phyloP scores from a whole-genome alignment of 352 stramenopile genomes.

The Pseudoperonospora humuli region DNA sequence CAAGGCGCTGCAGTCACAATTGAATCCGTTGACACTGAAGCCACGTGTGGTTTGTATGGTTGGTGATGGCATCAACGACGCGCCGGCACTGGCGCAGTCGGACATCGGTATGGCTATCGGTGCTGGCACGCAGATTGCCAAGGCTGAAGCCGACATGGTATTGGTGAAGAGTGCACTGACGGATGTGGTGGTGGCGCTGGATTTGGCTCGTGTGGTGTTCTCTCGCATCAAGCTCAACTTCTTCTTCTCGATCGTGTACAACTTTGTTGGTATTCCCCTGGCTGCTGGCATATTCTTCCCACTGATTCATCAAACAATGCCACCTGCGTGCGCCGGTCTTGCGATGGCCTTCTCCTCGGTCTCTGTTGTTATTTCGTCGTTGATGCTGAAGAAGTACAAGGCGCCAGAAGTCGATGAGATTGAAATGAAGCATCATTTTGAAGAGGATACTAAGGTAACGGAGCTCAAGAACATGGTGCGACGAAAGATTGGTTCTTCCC shows the following conservation, averaged over 20 bases:
- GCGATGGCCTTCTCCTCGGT: constrained; percentile 87
- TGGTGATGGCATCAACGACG: constrained; percentile 94
- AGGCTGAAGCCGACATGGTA: constrained; percentile 84
- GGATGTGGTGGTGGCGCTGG: constrained; percentile 79
- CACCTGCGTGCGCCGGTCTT: constrained; percentile 73
- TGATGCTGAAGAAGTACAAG: constrained; percentile 67
- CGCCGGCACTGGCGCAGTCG: constrained; percentile 85
- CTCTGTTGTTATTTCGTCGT: constrained; percentile 77
- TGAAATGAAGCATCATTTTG: constrained; percentile 28
- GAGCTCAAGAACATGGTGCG: constrained; percentile 73
- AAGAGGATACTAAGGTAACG: constrained; percentile 63
- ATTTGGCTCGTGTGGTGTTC: constrained; percentile 77
- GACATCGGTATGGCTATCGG: constrained; percentile 91
- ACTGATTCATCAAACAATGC: constrained; percentile 70
- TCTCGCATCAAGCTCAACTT: constrained; percentile 82
- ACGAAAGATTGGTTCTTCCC: constrained; percentile 41
- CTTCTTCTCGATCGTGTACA: constrained; percentile 85
- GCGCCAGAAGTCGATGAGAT: constrained; percentile 34
- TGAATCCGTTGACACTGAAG: constrained; percentile 64
- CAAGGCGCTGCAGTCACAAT: constrained; percentile 62
- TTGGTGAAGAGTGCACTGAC: constrained; percentile 77
- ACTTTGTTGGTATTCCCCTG: constrained; percentile 74
- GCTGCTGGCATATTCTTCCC: constrained; percentile 80
- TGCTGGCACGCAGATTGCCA: constrained; percentile 86
- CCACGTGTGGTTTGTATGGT: constrained; percentile 88